Percentiles rank a stretch among this genome's conserved stretches.
phyloP scores from a whole-genome alignment of 495 filamentous ascomycete species.

The Neurospora tetrasperma region DNA sequence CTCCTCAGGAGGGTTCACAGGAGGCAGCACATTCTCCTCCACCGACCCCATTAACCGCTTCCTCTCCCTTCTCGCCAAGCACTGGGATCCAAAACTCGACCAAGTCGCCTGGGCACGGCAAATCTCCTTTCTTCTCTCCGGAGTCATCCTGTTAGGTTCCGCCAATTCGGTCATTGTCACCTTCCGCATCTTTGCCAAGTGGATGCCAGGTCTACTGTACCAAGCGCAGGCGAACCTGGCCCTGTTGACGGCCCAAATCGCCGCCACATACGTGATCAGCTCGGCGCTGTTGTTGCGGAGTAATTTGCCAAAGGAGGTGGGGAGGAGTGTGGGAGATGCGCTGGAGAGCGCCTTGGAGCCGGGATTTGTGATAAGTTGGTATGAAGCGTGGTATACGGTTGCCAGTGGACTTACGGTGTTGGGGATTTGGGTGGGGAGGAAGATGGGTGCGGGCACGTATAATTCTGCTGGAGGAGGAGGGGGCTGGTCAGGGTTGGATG shows the following conservation, averaged over 20 bases:
- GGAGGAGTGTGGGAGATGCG: constrained; percentile 60
- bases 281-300: constrained; percentile 61
- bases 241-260: constrained; percentile 62
- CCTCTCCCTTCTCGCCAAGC: constrained; percentile 58
- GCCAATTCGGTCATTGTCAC: constrained; percentile 69
- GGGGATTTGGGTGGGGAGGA: constrained; percentile 59
- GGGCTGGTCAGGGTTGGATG: constrained; percentile 37
- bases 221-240: constrained; percentile 58
- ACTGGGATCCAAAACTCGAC: constrained; percentile 63
- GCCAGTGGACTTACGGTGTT: constrained; percentile 50
- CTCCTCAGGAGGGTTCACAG: too few species aligned
- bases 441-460: constrained; percentile 27
- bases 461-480: constrained; percentile 17
- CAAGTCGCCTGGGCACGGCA: constrained; percentile 61
- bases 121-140: constrained; percentile 68
- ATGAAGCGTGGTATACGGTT: constrained; percentile 68
- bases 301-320: constrained; percentile 61
- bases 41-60: constrained; percentile 72
- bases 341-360: constrained; percentile 59
- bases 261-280: constrained; percentile 69
- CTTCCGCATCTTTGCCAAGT: constrained; percentile 60
- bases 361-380: constrained; percentile 69
- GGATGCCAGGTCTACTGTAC: constrained; percentile 52
- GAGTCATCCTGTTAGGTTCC: constrained; percentile 65
- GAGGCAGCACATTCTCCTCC: constrained; percentile 38